A percentile compares a stretch with the other conserved stretches of the same genome.
Conservation (phyloP, 2,329 filamentous ascomycete species). For the Pleurostoma richardsiae region DNA sequence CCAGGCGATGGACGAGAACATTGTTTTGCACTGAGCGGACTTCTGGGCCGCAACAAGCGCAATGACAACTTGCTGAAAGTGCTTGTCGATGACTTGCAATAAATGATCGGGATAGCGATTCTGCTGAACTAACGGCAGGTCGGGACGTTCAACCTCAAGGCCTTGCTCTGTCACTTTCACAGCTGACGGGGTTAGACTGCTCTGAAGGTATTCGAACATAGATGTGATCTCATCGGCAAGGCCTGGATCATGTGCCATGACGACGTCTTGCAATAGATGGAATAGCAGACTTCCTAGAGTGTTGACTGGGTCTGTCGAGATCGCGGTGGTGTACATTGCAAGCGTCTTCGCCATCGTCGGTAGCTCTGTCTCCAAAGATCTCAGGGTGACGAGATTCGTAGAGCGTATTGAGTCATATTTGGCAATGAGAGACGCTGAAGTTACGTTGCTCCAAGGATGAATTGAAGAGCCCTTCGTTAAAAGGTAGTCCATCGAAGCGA, state of each 20-base stretch:
- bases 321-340: slow-evolving; percentile 40
- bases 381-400: slow-evolving; percentile 55
- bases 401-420: slow-evolving; percentile 46
- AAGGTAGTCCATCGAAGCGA: slow-evolving; percentile 45
- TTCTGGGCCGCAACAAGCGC: slow-evolving; percentile 32
- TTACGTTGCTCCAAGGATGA: slow-evolving; percentile 38
- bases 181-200: slow-evolving; percentile 6
- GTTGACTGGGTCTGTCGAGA: slow-evolving; percentile 31
- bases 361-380: slow-evolving; percentile 60
- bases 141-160: slow-evolving; percentile 18
- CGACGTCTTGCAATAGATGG: slow-evolving; percentile 35
- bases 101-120: slow-evolving; percentile 24
- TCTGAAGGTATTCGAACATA: slow-evolving; percentile 14
- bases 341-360: slow-evolving; percentile 55
- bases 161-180: slow-evolving; percentile 15
- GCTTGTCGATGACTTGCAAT: slow-evolving; percentile 26
- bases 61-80: slow-evolving; percentile 40
- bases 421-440: slow-evolving; percentile 48
- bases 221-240: slow-evolving; percentile 19
- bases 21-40: slow-evolving; percentile 15
- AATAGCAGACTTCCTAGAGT: slow-evolving; percentile 28
- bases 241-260: slow-evolving; percentile 30
- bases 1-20: slow-evolving; percentile 59
- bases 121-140: slow-evolving; percentile 15
- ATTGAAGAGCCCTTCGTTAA: slow-evolving; percentile 24